These are phyloP conservation scores for Dittrichia graveolens DNA, from an alignment of 129 eudicot genomes.

Conservation along the genomic window DNA sequence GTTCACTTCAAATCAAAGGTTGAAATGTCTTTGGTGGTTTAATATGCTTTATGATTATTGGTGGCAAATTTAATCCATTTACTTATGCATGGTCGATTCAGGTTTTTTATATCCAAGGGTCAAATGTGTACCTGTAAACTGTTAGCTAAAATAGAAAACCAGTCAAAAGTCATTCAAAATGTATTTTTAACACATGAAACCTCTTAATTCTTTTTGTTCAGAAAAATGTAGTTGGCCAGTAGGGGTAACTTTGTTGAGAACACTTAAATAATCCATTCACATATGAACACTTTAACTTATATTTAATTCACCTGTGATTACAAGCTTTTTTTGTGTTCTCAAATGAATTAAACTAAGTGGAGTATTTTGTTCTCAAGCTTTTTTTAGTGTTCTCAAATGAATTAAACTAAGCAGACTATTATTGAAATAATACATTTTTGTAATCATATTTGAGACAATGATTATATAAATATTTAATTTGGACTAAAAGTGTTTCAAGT, in stretches of 20 bases:
- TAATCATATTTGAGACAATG: not conserved
- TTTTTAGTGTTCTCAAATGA: no score
- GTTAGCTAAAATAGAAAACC: not conserved
- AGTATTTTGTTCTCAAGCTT: no score
- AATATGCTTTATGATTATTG: not conserved
- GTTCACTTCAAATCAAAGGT: conserved; percentile 72
- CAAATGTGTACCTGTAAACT: not conserved
- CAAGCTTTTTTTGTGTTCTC: no score
- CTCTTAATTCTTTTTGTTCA: not conserved
- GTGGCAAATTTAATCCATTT: not conserved
- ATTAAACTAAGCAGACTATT: not conserved
- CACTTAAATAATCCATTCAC: no score
- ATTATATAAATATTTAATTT: not conserved
- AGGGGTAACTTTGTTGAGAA: no score
- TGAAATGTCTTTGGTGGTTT: conserved; percentile 14
- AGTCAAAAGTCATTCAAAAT: not conserved
- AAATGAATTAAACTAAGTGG: no score
- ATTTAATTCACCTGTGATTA: no score
- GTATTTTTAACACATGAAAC: not conserved
- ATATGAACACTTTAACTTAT: no score
- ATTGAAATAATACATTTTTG: not conserved
- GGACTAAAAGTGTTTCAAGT: not conserved
- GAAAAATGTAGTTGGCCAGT: no score
- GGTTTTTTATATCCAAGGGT: conserved; percentile 9
- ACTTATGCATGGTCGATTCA: not conserved